Base-by-base conservation (phyloP, 1,139 yeast genomes). In the Saccharomyces hybrid region DNA sequence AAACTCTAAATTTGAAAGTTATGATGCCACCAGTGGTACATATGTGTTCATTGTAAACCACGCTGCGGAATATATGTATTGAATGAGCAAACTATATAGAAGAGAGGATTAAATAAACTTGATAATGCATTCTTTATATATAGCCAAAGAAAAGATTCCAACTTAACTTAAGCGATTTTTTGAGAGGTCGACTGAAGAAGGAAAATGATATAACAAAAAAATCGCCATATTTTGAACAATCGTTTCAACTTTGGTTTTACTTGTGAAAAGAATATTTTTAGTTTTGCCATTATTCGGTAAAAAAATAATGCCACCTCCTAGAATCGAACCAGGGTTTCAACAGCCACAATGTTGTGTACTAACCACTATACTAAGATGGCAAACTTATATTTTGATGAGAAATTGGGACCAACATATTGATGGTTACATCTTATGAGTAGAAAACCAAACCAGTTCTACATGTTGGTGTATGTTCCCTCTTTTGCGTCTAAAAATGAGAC, bases 11-110 rank as follows among this genome's bases (percentile, higher is more conserved):
- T 93, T 90, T 71, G 78, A 81, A 38, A 79, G 84, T 53, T 95
- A 89, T 74, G 95, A 89, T 59, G 82, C 93, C 0, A 78, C 76
- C 19, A 78, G 86, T 2, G 99, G 99, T 41, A 59, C 59, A 11
- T 64, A 60, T 52, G 55, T 54, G 4, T 61, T 61, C 31, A 53
- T 50, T n/a, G 59, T 59, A 2, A 59, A 56, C 19, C 57, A 53
- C 24, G 62, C 58, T 14, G 34, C 34, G 34, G 34, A 31, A 11
- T 31, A 31, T 4, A 31, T 31, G 34, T 31, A 2, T 31, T 31
- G 14, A 31, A 31, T 31, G 34, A 31, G 6, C 3, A 4, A 31
- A 31, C 3, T 31, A 31, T 31, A 31, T 31, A 31, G 34, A 2
- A 31, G 5, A 29, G 34, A 31, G 3, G 14, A 31, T 31, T 31